phyloP scores from a whole-genome alignment of 176 grass and related monocot genomes.

The Eleusine indica region DNA sequence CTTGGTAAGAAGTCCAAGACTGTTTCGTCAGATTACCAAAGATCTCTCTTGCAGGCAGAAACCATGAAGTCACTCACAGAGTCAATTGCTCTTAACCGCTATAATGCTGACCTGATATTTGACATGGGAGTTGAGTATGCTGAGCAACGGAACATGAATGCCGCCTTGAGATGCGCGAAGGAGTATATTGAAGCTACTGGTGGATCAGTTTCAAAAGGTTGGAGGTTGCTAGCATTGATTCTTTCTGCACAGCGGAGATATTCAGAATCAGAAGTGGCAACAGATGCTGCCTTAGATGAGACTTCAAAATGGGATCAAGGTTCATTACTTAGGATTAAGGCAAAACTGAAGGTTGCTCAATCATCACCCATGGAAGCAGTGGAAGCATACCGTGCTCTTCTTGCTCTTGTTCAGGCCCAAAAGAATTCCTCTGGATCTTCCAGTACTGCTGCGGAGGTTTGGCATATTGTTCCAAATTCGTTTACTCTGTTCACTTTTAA shows the following conservation, averaged over 20 bases:
- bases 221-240: constrained; percentile 81
- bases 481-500: not conserved
- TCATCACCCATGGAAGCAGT: constrained; percentile 71
- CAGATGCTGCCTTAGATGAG: constrained; percentile 79
- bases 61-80: constrained; percentile 70
- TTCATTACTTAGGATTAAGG: constrained; percentile 75
- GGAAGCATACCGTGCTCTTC: constrained; percentile 72
- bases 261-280: constrained; percentile 72
- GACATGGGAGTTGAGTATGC: constrained; percentile 80
- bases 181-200: constrained; percentile 83
- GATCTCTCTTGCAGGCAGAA: constrained; percentile 75
- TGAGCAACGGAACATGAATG: constrained; percentile 74
- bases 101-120: constrained; percentile 67
- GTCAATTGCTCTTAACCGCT: constrained; percentile 53
- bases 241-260: constrained; percentile 80
- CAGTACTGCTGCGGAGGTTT: constrained; percentile 58
- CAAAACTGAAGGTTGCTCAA: constrained; percentile 83
- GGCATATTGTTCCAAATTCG: constrained; percentile 2
- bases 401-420: constrained; percentile 92
- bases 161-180: constrained; percentile 67
- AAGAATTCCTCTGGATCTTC: constrained; percentile 56
- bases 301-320: constrained; percentile 89
- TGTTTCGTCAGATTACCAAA: constrained; percentile 84
- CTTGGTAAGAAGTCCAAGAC: constrained; percentile 66
- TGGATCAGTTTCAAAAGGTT: constrained; percentile 75